Base-by-base conservation (phyloP, 352 stramenopile genomes). In the Globisporangium rhizosaccharum region DNA sequence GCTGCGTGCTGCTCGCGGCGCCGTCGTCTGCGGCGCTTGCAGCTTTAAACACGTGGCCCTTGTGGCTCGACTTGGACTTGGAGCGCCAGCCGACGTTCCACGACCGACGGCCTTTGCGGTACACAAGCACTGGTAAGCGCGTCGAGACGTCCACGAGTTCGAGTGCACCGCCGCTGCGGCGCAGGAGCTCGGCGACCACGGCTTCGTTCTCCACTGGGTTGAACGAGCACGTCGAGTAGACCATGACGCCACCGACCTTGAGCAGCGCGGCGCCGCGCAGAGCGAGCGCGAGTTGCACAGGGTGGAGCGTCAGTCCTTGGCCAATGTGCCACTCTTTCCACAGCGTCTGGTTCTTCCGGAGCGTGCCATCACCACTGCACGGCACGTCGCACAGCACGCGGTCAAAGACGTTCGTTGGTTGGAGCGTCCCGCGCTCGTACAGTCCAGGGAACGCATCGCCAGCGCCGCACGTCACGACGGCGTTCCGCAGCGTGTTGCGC, bases 151-250 rank as follows among this genome's bases (percentile, higher is more conserved):
- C 89, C 30, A 98, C 61, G 15, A 99, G 65, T 65, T 97, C 76
- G n/a, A 98, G 74, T 6, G 77, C 80, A 47, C 89, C 86, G 36
- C 84, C 82, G 53, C 88, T 73, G 30, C 85, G 82, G 51, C 96
- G 83, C 51, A 99, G 72, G 25, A 99, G 70, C 63, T 98, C 91
- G 1, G 85, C 80, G 14, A 99, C 96, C n/a, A 99, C 72, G 5
- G 97, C 97, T 72, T 99, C 97, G 73, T 99, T 90, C 78, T 99
- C 97, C 12, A 99, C 82, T 12, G 97, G 97, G 77, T 99, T 99
- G 65, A 99, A 88, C 46, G 89, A 98, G 63, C 97, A 99, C 47
- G 94, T 98, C 33, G 88, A 97, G 68, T 98, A 98, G 3, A 98
- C 95, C 84, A 98, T 96, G 17, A 83, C 69, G 18, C 94, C 95